A percentile compares a stretch with the other conserved stretches of the same genome.
phyloP scores from a whole-genome alignment of 2,329 filamentous ascomycete genomes.

The Fusarium ramigenum region DNA sequence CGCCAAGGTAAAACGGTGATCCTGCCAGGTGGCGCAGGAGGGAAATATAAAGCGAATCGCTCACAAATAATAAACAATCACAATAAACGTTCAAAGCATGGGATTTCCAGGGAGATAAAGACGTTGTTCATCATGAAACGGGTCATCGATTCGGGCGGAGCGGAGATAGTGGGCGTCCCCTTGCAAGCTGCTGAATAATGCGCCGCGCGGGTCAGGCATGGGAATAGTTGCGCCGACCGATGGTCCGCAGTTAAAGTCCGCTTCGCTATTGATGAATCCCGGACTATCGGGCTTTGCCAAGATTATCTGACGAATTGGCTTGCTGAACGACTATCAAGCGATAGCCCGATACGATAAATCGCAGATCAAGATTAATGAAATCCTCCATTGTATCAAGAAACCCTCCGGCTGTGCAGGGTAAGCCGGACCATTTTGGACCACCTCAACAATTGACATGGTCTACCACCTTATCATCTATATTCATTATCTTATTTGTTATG shows the following conservation, averaged over 20 bases:
- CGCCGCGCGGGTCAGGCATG: not conserved
- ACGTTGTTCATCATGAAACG: not conserved
- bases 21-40: not conserved
- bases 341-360: not conserved
- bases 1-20: not conserved
- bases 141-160: slow-evolving; percentile 19
- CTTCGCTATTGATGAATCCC: not conserved
- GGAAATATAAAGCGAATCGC: not conserved
- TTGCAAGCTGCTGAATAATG: slow-evolving; percentile 29
- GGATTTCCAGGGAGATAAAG: not conserved
- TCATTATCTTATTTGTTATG: too few species aligned
- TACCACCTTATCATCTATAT: too few species aligned
- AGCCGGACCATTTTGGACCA: too few species aligned
- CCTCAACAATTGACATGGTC: too few species aligned
- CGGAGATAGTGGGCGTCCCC: slow-evolving; percentile 24
- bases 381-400: not conserved
- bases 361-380: not conserved
- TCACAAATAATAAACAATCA: not conserved
- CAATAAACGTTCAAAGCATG: not conserved
- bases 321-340: slow-evolving; percentile 10
- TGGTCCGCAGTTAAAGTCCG: slow-evolving; percentile 27
- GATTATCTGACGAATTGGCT: not conserved
- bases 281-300: slow-evolving; percentile 5
- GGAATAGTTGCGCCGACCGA: slow-evolving; percentile 1
- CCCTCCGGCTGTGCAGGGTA: not conserved